phyloP scores from a whole-genome alignment of 148 eudicot species.

The Arbutus unedo region DNA sequence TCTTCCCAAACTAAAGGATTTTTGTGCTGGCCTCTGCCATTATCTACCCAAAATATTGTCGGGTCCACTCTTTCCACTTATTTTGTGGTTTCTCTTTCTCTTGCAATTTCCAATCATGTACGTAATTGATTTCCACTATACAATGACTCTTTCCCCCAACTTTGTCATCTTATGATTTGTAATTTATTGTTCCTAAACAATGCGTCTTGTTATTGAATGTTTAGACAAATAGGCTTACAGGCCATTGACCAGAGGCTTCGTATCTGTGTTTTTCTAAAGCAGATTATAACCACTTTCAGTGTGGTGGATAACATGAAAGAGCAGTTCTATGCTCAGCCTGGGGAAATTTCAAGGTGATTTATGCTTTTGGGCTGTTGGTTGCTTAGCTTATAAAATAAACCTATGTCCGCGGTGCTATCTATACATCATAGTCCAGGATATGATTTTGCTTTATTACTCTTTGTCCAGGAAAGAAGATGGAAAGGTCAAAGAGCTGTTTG shows the following conservation, averaged over 20 bases:
- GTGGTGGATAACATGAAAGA: constrained; percentile 97
- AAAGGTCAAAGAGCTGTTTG: constrained; percentile 65
- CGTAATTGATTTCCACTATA: not conserved
- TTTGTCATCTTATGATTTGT: too few species aligned
- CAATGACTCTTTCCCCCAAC: too few species aligned
- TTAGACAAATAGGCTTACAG: not conserved
- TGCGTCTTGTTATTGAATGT: not conserved
- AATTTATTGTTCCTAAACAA: not conserved
- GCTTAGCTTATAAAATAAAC: not conserved
- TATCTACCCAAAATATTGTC: not conserved
- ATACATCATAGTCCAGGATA: not conserved
- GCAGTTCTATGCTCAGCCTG: constrained; percentile 65
- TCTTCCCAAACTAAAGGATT: not conserved
- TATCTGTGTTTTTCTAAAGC: constrained; percentile 22
- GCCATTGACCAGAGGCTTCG: constrained; percentile 2
- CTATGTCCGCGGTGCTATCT: not conserved
- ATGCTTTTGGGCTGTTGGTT: not conserved
- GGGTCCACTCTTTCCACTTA: not conserved
- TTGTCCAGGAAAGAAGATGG: constrained; percentile 67
- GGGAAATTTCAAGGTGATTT: constrained; percentile 60
- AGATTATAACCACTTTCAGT: constrained; percentile 92
- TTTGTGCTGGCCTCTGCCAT: not conserved
- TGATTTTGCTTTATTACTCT: not conserved
- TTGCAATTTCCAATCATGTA: not conserved
- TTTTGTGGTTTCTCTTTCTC: not conserved